Base-by-base conservation (phyloP, 1,284 basidiomycete species). In the Xerocomus amazonicus region DNA sequence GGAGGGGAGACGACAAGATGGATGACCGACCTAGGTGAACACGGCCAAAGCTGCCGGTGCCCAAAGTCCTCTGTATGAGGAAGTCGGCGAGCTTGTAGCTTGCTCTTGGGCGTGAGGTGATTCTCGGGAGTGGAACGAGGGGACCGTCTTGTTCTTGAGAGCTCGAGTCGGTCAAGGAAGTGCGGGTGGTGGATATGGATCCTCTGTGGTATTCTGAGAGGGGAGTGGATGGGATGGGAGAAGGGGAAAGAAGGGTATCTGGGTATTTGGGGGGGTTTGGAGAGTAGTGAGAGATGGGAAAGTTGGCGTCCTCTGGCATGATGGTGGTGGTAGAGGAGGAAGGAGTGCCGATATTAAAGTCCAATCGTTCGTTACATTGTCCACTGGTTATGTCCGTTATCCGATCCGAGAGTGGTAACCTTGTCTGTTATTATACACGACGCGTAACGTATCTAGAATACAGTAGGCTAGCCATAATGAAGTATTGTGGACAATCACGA, bases 21-120 rank as follows among this genome's bases (percentile, higher is more conserved):
- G 33, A 48, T 32, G 47, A 70, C 79, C 52, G 62, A 90, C 89
- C 95, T 43, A 97, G 77, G 70, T 97, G 94, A 0, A 97, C 94
- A 14, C 95, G 83, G 2, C 94, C 94, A 68, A 97, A 97, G 61
- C 92, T 96, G 3, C 94, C 94, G 1, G 93, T 96, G 0, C 94
- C 94, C 41, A 97, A 74, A 12, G 89, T 91, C 23, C 88, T 76
- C 57, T 87, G 80, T 51, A 91, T 83, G 56, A 81, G 77, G 56
- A 90, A 91, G 65, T 91, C 88, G 36, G 73, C 59, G 16, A 91
- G 76, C 28, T 79, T 77, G 64, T 90, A 90, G 16, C 74, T 75
- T 29, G 83, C 87, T 56, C 79, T 82, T n/a, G 78, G 74, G 48
- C 83, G 61, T n/a, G 66, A 62, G 17, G 55, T 28, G 14, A 62